Base-by-base conservation (phyloP, 129 eudicot species). In the Artemisia tridentata region DNA sequence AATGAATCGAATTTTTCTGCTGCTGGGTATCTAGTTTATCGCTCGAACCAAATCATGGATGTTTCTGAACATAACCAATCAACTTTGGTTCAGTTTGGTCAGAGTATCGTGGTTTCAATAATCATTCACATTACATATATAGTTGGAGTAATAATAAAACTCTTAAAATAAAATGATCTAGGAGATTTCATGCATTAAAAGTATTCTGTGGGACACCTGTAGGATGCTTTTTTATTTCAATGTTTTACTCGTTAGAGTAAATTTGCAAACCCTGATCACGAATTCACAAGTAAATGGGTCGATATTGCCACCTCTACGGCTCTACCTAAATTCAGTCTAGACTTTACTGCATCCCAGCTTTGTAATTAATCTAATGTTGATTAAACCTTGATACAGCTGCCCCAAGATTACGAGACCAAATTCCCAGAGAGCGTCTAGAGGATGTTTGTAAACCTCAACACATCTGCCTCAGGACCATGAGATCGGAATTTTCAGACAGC, bases 371-470 rank as follows among this genome's bases (percentile, higher is more conserved):
- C 14, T 38, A 51, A 43, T 54, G 47, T 45, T 63, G 27, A 25
- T 74, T 18, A 68, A 64, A 4, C 29, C 17, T 29, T 34, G 23
- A 43, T 75, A 64, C 81, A 89, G 96, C 68, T 86, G 67, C 90
- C 80, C 4, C 84, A 81, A 54, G 78, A 74, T 72, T 89, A 89
- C 16, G 92, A 86, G 70, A 83, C 81, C 62, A 89, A 80, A 78
- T 89, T 89, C 75, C 96, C 92, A 0, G 87, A 79, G 23, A 85
- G 91, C 86, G 53, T 78, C 56, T 85, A 83, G 72, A 31, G 7
- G 75, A 13, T 41, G 52, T 53, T 45, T 46, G 65, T 72, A 59
- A 59, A 46, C 67, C 0, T 51, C 5, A 20, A 43, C 27, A 46
- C 58, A 45, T 19, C 43, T 53, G 64, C 23, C 10, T 9, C 49